Conservation (phyloP, 352 stramenopile species). For the Phytophthora rubi region DNA sequence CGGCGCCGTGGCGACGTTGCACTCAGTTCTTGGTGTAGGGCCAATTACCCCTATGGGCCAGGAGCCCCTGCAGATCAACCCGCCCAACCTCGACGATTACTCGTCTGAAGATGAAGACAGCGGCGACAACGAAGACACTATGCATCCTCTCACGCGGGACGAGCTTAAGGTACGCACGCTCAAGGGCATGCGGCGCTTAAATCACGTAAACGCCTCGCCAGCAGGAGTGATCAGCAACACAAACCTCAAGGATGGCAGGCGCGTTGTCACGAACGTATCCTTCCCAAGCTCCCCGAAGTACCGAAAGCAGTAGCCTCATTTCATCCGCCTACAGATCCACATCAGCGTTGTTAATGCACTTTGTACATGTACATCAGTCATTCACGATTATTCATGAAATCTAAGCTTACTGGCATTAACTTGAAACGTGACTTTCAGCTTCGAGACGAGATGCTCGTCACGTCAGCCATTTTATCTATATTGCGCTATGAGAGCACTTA, state of each 20-base stretch:
- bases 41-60: constrained; percentile 91
- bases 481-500: background rate
- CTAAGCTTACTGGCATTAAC: background rate
- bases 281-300: constrained; percentile 27
- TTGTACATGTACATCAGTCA: constrained; percentile 25
- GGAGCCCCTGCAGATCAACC: constrained; percentile 93
- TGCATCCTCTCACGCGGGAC: constrained; percentile 91
- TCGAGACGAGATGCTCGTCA: too few species aligned
- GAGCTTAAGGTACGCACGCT: constrained; percentile 93
- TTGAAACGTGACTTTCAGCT: background rate
- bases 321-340: too few species aligned
- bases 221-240: constrained; percentile 6
- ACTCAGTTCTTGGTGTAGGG: constrained; percentile 83
- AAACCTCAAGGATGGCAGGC: constrained; percentile 34
- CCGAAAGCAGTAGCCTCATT: constrained; percentile 20
- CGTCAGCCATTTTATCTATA: background rate
- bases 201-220: constrained; percentile 42
- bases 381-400: constrained; percentile 8
- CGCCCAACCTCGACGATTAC: constrained; percentile 94
- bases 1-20: constrained; percentile 39
- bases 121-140: constrained; percentile 86
- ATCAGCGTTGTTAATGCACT: background rate
- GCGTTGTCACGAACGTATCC: constrained; percentile 13
- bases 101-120: constrained; percentile 91
- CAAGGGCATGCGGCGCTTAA: constrained; percentile 76